phyloP scores from a whole-genome alignment of 2,329 filamentous ascomycete species.

The Leptographium radiaticola region DNA sequence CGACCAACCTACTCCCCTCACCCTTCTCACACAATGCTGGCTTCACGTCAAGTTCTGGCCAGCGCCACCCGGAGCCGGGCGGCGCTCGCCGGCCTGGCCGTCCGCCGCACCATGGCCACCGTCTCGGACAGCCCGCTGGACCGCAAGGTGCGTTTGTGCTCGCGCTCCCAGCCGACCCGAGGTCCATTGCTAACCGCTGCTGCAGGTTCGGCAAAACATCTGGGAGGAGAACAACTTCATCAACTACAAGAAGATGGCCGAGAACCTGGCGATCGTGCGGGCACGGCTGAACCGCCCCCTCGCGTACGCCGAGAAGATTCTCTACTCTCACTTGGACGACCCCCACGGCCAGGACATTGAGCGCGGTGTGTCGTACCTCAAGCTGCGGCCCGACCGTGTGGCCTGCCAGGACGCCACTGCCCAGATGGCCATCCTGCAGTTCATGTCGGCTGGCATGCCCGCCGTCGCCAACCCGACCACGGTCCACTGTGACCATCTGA shows the following conservation, averaged over 20 bases:
- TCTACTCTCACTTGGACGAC: slow-evolving; percentile 97
- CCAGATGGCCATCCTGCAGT: slow-evolving; percentile 99
- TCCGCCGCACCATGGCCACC: slow-evolving; percentile 65
- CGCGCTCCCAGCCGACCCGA: too few relatives aligned
- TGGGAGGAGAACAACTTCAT: slow-evolving; percentile 94
- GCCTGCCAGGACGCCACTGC: slow-evolving; percentile 99
- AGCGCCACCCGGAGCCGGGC: slow-evolving; percentile 47
- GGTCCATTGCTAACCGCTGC: neutral
- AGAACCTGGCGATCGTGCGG: slow-evolving; percentile 89
- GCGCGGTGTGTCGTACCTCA: slow-evolving; percentile 90
- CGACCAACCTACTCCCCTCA: neutral
- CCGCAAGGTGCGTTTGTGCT: slow-evolving; percentile 74
- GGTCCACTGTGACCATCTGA: slow-evolving; percentile 98
- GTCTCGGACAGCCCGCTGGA: slow-evolving; percentile 76
- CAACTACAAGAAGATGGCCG: slow-evolving; percentile 99
- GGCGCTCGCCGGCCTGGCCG: slow-evolving; percentile 42
- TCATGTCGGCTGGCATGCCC: slow-evolving; percentile 98
- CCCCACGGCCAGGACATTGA: slow-evolving; percentile 92
- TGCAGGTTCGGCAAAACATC: slow-evolving; percentile 81
- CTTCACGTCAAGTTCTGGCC: slow-evolving; percentile 58
- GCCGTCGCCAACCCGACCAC: slow-evolving; percentile 88
- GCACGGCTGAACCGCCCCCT: slow-evolving; percentile 81
- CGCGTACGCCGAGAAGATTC: slow-evolving; percentile 94
- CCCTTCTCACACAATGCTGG: slow-evolving; percentile 44
- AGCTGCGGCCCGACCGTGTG: slow-evolving; percentile 91